Conservation (phyloP, 2,329 filamentous ascomycete species). For the Ilyonectria mors-panacis region DNA sequence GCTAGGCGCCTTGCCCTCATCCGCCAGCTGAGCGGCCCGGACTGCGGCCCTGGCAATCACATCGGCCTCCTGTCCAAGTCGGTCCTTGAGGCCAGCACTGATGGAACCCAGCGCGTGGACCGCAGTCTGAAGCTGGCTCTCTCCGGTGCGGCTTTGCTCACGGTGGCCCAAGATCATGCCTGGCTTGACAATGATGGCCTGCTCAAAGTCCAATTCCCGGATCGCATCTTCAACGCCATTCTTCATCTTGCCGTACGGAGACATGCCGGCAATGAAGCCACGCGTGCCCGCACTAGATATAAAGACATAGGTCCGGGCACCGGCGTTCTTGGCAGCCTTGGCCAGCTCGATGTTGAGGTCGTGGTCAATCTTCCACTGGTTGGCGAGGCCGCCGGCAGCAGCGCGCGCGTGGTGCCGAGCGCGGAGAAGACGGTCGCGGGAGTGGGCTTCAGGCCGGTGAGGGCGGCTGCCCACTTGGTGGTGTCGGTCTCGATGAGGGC, state of each 20-base stretch:
- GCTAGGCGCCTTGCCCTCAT: constrained; percentile 70
- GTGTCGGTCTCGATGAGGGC: constrained; percentile 76
- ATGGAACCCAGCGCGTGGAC: constrained; percentile 70
- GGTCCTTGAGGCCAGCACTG: constrained; percentile 71
- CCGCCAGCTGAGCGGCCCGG: constrained; percentile 70
- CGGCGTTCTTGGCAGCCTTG: constrained; percentile 79
- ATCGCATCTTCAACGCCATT: constrained; percentile 87
- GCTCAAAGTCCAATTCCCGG: constrained; percentile 80
- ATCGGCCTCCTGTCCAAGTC: constrained; percentile 80
- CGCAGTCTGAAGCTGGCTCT: constrained; percentile 69
- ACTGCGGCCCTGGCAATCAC: constrained; percentile 80
- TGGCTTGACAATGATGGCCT: constrained; percentile 81
- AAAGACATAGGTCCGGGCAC: constrained; percentile 82
- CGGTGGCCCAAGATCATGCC: constrained; percentile 83
- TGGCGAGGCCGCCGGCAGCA: constrained; percentile 80
- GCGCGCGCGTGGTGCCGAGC: constrained; percentile 84
- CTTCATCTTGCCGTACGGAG: constrained; percentile 81
- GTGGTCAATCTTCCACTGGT: constrained; percentile 90
- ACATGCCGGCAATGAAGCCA: constrained; percentile 56
- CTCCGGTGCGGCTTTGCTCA: constrained; percentile 71
- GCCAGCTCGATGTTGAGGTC: constrained; percentile 88
- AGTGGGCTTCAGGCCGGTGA: constrained; percentile 68
- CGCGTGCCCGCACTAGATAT: constrained; percentile 73
- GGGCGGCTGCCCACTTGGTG: constrained; percentile 75
- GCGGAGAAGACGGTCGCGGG: constrained; percentile 81